Conservation (phyloP, 345 rosid genomes). For the Eucalyptus tenuipes region DNA sequence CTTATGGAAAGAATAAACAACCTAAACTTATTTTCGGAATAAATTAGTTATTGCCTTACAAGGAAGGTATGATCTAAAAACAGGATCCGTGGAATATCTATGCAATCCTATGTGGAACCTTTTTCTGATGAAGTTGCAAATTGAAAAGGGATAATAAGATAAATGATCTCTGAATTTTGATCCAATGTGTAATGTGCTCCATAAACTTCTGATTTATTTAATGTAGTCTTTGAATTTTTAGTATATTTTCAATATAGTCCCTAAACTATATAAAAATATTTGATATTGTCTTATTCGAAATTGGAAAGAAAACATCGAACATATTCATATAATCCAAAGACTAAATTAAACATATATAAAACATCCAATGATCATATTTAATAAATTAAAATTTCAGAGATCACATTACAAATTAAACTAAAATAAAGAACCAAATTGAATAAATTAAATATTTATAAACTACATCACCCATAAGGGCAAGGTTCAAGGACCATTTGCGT, state of each 20-base stretch:
- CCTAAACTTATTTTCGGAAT: neutral
- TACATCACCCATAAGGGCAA: neutral
- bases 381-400: too few relatives aligned
- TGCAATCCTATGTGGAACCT: neutral
- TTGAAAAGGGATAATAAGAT: neutral
- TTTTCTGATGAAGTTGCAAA: neutral
- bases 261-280: fast-evolving
- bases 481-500: neutral
- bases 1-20: neutral
- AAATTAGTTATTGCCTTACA: neutral
- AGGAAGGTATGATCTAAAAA: neutral
- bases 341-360: too few relatives aligned
- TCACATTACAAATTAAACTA: too few relatives aligned
- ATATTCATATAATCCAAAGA: too few relatives aligned
- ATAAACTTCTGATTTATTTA: too few relatives aligned
- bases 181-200: fast-evolving
- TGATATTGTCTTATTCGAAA: fast-evolving
- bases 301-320: fast-evolving
- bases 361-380: too few relatives aligned
- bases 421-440: fast-evolving
- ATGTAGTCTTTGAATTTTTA: too few relatives aligned
- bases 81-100: neutral
- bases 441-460: neutral
- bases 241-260: neutral
- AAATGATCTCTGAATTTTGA: fast-evolving